Evolutionary conservation across 2,329 filamentous ascomycete species (phyloP), one percentile per base, ranked within the genome.

Genomic region (Phyllosticta citriasiana): DNA sequence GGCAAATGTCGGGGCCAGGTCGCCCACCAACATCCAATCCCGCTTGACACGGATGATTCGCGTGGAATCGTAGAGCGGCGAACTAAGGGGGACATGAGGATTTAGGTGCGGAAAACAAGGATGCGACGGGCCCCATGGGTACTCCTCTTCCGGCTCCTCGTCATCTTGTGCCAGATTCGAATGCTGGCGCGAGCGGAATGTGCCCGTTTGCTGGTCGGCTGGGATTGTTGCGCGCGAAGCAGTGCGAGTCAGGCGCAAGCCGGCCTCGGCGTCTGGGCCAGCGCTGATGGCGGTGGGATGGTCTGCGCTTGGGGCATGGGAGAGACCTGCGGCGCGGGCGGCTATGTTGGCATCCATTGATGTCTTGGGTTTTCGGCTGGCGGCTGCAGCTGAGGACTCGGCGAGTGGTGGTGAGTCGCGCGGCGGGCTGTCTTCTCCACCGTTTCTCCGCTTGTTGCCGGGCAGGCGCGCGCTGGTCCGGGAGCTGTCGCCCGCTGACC

Each of bases 71-170:
- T 90, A 90, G 65, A 95, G 85, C 14, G 83, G 80, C 7, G 90
- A 95, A 61, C 86, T 80, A 10, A 89, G 71, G 0, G 92, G 86
- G 5, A 97, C 93, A 73, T 99, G 92, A 0, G 92, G 89, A 70
- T 97, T 97, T 50, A 91, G 78, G 70, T 97, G 94, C 56, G 94
- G 94, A 71, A 87, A 97, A 73, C 94, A 99, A 4, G 94, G 93
- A 72, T 99, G 94, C 51, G 88, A 85, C 14, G 92, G 91, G 0
- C 94, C 93, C 94, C 94, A 99, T 74, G 91, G 85, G 57, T 91
- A 85, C 64, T 88, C 88, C 7, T 62, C 60, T 1, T 56, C 58
- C 54, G 54, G 54, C 22, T 57, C 55, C 19, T 24, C 22, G 0
- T 53, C 52, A 16, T 47, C 40, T 6, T 4, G 40, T 47, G 7